Evolutionary conservation across 2,329 filamentous ascomycete species (phyloP).

Genomic region (Aureobasidium sp.): DNA sequence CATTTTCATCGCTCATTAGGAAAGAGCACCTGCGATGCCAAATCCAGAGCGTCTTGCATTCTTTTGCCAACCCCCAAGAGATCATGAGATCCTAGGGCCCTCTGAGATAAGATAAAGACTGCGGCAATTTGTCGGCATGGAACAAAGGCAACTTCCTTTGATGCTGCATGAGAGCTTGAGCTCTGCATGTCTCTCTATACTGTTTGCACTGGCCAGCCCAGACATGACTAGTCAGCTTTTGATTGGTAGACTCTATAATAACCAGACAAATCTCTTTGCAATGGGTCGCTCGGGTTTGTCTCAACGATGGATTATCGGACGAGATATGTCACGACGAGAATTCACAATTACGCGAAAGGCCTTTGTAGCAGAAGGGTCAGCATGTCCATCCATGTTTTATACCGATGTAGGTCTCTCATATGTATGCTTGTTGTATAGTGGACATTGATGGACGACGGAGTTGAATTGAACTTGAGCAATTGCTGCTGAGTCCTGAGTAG

Average conservation of each 20-base stretch:
- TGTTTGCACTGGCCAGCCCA: background rate
- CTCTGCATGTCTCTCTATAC: background rate
- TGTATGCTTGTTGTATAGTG: background rate
- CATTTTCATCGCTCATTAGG: background rate
- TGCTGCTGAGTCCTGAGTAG: background rate
- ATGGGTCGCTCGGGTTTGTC: background rate
- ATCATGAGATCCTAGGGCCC: background rate
- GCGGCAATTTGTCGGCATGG: background rate
- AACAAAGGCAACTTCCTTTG: background rate
- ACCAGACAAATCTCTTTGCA: background rate
- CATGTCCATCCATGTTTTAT: background rate
- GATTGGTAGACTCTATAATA: too few relatives aligned
- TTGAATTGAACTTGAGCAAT: background rate
- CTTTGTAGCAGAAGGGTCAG: background rate
- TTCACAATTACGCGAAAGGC: background rate
- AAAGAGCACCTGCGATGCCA: background rate
- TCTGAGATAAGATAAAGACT: background rate
- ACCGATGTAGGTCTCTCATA: background rate
- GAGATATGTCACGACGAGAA: background rate
- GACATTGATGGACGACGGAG: background rate
- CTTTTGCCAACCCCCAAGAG: background rate
- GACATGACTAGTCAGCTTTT: background rate
- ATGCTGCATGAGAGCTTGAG: background rate
- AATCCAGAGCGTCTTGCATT: background rate
- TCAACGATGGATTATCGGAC: background rate